A percentile compares a stretch with the other conserved stretches of the same genome.
These are phyloP conservation scores for Tetracentron sinense DNA, from an alignment of 164 flowering plant species.

Conservation along the genomic window DNA sequence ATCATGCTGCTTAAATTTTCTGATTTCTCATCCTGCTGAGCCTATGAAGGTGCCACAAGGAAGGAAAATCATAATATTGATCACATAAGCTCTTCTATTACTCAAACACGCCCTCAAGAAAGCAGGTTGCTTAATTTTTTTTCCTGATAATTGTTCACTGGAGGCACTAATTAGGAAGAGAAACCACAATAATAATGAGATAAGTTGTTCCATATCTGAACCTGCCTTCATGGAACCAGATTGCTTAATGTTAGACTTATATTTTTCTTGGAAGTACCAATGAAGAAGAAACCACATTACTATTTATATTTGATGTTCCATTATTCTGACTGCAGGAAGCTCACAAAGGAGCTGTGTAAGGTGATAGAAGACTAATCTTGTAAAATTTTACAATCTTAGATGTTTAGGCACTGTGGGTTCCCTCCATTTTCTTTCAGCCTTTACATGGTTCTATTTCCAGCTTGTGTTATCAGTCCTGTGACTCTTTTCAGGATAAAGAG, in stretches of 20 bases:
- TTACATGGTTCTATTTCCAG: background rate
- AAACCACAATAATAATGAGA: too few species aligned
- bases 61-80: too few species aligned
- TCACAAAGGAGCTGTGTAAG: slow-evolving; percentile 81
- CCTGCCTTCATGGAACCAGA: too few species aligned
- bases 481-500: slow-evolving; percentile 70
- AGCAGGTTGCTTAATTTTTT: too few species aligned
- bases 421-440: background rate
- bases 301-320: background rate
- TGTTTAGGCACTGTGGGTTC: slow-evolving; percentile 58
- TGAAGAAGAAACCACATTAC: background rate
- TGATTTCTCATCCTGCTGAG: too few species aligned
- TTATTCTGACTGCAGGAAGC: slow-evolving; percentile 52
- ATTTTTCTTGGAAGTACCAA: background rate
- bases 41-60: too few species aligned
- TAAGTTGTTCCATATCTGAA: background rate
- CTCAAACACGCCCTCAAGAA: too few species aligned
- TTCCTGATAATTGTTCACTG: too few species aligned
- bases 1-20: too few species aligned
- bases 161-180: too few species aligned
- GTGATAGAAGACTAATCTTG: slow-evolving; percentile 75
- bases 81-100: too few species aligned
- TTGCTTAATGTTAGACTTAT: background rate
- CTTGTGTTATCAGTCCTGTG: background rate
- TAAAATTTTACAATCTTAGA: slow-evolving; percentile 80